Conservation (phyloP, 2,329 filamentous ascomycete genomes). For the Pseudogymnoascus sp. region DNA sequence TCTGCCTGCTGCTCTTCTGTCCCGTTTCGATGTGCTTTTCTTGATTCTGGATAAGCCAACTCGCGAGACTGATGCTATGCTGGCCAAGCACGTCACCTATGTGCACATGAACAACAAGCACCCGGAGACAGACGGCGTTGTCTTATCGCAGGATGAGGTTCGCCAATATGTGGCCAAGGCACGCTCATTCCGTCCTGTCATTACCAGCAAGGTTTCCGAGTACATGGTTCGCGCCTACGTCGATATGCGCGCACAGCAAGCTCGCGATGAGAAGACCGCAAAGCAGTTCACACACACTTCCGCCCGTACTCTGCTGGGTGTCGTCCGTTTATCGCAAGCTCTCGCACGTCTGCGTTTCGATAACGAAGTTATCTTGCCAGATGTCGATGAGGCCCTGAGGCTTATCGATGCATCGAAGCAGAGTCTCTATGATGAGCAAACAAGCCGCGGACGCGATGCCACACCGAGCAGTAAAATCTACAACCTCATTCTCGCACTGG, state of each 20-base stretch:
- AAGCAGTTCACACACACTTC: constrained; percentile 93
- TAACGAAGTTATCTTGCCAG: constrained; percentile 75
- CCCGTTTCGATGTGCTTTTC: constrained; percentile 95
- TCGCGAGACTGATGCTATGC: constrained; percentile 81
- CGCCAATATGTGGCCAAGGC: constrained; percentile 93
- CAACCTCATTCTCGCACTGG: constrained; percentile 82
- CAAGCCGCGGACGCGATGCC: constrained; percentile 45
- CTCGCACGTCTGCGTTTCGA: constrained; percentile 87
- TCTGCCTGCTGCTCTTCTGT: constrained; percentile 90
- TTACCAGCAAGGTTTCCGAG: constrained; percentile 79
- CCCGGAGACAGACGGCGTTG: constrained; percentile 67
- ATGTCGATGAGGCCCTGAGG: constrained; percentile 90
- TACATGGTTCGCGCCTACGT: constrained; percentile 98
- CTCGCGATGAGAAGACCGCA: constrained; percentile 81
- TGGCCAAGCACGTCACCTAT: constrained; percentile 90
- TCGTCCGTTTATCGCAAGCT: constrained; percentile 88
- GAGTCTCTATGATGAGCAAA: constrained; percentile 66
- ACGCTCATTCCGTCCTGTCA: constrained; percentile 76
- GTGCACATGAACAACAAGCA: constrained; percentile 97
- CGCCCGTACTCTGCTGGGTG: constrained; percentile 83
- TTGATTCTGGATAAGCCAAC: constrained; percentile 90
- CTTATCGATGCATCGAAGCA: constrained; percentile 92
- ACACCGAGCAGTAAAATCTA: constrained; percentile 88
- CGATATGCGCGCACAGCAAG: constrained; percentile 83
- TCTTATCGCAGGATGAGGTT: constrained; percentile 89